Conservation (phyloP, 441 rosid genomes). For the Pelargonium myrrhifolium region DNA sequence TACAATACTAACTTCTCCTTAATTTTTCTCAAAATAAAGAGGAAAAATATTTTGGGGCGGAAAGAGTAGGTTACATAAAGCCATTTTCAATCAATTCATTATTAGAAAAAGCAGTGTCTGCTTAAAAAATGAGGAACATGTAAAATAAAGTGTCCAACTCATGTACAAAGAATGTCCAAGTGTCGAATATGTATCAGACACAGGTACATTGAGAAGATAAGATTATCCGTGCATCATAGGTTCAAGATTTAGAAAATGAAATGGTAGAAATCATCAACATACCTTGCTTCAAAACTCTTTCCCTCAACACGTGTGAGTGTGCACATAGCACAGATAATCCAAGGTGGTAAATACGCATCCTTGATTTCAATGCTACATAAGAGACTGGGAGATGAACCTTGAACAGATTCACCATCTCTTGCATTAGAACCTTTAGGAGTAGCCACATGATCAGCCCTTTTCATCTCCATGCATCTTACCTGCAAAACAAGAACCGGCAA, state of each 20-base stretch:
- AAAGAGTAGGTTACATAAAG: too few relatives aligned
- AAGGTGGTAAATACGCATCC: conserved; percentile 66
- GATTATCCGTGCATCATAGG: too few relatives aligned
- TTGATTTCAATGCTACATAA: conserved; percentile 58
- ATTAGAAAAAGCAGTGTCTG: too few relatives aligned
- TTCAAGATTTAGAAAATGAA: background rate
- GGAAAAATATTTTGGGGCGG: too few relatives aligned
- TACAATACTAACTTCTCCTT: too few relatives aligned
- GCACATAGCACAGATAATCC: conserved; percentile 74
- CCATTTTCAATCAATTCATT: too few relatives aligned
- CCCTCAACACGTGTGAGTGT: conserved; percentile 46
- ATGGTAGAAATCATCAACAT: conserved; percentile 14
- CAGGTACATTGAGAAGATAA: too few relatives aligned
- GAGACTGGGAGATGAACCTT: conserved; percentile 25
- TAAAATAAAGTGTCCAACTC: too few relatives aligned
- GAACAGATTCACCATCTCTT: conserved; percentile 22
- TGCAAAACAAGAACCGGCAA: conserved; percentile 28
- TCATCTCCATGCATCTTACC: conserved; percentile 74
- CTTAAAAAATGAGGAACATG: too few relatives aligned
- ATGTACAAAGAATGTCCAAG: too few relatives aligned
- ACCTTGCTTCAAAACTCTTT: conserved; percentile 77
- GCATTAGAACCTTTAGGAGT: conserved; percentile 20
- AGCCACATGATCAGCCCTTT: conserved; percentile 31
- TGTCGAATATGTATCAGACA: too few relatives aligned
- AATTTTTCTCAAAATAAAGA: too few relatives aligned